A percentile compares a stretch with the other conserved stretches of the same genome.
phyloP scores from a whole-genome alignment of 2,329 filamentous ascomycete species.

The Venturiaceae sp. region DNA sequence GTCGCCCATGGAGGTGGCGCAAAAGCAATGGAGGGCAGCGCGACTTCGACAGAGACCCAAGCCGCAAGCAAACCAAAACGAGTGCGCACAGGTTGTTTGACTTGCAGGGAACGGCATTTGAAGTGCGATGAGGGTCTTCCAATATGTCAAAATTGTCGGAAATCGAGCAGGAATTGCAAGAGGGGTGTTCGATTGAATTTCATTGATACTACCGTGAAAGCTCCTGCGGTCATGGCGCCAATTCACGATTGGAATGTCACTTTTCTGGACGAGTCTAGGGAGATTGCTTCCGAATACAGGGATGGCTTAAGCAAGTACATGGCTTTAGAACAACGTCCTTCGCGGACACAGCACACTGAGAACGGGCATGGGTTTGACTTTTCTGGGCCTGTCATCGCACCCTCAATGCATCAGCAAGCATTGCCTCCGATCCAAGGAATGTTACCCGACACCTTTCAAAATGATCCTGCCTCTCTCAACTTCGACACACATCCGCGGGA shows the following conservation, averaged over 20 bases:
- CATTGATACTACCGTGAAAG: conserved; percentile 69
- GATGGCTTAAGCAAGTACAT: conserved; percentile 70
- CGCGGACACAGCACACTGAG: conserved; percentile 4
- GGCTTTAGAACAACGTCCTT: conserved; percentile 27
- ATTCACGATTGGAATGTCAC: conserved; percentile 59
- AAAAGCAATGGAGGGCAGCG: conserved; percentile 6
- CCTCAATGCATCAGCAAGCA: conserved; percentile 30
- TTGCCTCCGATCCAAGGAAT: conserved; percentile 43
- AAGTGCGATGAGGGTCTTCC: conserved; percentile 76
- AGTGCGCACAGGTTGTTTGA: conserved; percentile 83
- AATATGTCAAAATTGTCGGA: conserved; percentile 69
- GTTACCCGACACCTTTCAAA: conserved; percentile 35
- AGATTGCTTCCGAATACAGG: conserved; percentile 83
- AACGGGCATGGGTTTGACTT: background rate
- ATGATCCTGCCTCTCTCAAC: conserved; percentile 29
- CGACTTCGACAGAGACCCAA: conserved; percentile 13
- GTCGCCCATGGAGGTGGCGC: conserved; percentile 3
- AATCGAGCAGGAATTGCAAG: conserved; percentile 78
- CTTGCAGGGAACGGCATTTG: conserved; percentile 78
- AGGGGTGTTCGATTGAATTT: conserved; percentile 84
- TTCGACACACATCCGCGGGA: conserved; percentile 24
- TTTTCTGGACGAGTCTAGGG: conserved; percentile 81
- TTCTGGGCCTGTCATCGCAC: conserved; percentile 13
- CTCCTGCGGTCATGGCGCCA: conserved; percentile 52
- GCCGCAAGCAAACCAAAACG: conserved; percentile 43